Base-by-base conservation (phyloP, 768 basidiomycete species). In the Hemileccinum rubropunctum region DNA sequence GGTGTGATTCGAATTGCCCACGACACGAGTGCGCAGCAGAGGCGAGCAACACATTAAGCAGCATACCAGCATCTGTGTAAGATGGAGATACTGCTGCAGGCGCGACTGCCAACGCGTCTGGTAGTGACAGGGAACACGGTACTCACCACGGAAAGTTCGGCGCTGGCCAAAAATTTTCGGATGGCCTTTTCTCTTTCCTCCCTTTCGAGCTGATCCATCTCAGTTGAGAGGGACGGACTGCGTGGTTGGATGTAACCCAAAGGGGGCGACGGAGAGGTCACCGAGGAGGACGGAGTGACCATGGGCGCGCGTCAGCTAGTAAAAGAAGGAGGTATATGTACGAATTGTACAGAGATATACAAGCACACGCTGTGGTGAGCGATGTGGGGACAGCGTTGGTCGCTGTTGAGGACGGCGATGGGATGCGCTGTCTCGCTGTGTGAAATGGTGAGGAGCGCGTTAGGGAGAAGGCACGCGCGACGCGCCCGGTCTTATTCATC, bases 181-280 rank as follows among this genome's bases (percentile, higher is more conserved):
- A 89, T 77, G 34, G 84, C 84, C 58, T 76, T 79, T 64, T 85
- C 79, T 56, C 83, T 76, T 51, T 81, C 76, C 47, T 87, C 86
- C 53, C 69, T 72, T 54, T 85, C 84, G 11, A 65, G 48, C 20
- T 66, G 56, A 46, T 70, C 66, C 30, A 72, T 61, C 61, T 79
- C 77, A 13, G 67, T 66, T 52, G 73, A 69, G 58, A 74, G 58
- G 27, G 70, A 68, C 47, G 71, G 61, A 40, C 70, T 67, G 67
- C 70, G 57, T 30, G 68, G 77, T 50, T 76, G 76, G 50, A 81
- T 73, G 73, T 79, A 86, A 64, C 78, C 69, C 66, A 83, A 75
- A 56, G 84, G 83, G 21, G 89, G 89, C 43, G 89, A 91, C 61
- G 85, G 83, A 51, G 88, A 89, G 65, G 89, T 91, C 60, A 86